These are phyloP conservation scores for Kazachstania sp. DNA, from an alignment of 1,139 yeast species.

Conservation along the genomic window DNA sequence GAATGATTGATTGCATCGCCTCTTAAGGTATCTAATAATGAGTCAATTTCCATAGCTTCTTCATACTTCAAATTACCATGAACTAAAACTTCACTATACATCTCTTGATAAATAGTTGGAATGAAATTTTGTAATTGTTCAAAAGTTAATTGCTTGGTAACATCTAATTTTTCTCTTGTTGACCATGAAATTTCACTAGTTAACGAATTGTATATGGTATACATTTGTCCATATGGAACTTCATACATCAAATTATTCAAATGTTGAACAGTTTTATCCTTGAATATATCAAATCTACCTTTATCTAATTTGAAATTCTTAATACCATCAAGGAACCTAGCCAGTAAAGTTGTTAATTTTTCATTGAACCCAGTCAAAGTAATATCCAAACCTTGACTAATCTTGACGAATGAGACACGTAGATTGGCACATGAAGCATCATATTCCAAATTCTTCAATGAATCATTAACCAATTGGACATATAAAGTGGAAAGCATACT, in stretches of 20 bases:
- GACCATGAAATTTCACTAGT: slow-evolving; percentile 66
- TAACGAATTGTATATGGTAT: slow-evolving; percentile 50
- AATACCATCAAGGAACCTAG: slow-evolving; percentile 49
- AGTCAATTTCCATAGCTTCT: slow-evolving; percentile 43
- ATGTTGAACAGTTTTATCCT: slow-evolving; percentile 54
- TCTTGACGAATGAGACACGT: slow-evolving; percentile 46
- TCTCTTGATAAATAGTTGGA: slow-evolving; percentile 38
- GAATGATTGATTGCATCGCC: slow-evolving; percentile 19
- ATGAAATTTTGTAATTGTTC: slow-evolving; percentile 44
- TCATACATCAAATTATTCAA: slow-evolving; percentile 64
- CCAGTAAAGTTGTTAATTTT: slow-evolving; percentile 56
- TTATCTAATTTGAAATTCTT: slow-evolving; percentile 44
- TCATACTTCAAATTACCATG: slow-evolving; percentile 64
- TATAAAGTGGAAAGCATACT: slow-evolving; percentile 53
- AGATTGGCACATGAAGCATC: slow-evolving; percentile 82
- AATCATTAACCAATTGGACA: slow-evolving; percentile 65
- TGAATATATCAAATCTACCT: slow-evolving; percentile 57
- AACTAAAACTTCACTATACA: slow-evolving; percentile 57
- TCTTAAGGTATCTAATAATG: slow-evolving; percentile 32
- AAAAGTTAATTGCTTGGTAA: slow-evolving; percentile 41
- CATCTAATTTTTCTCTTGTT: slow-evolving; percentile 50
- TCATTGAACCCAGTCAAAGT: slow-evolving; percentile 76
- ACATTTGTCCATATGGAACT: slow-evolving; percentile 70
- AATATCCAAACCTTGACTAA: slow-evolving; percentile 64
- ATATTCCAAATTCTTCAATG: slow-evolving; percentile 63